Base-by-base conservation (phyloP, 805 yeast genomes). In the Blastobotrys attinorum region DNA sequence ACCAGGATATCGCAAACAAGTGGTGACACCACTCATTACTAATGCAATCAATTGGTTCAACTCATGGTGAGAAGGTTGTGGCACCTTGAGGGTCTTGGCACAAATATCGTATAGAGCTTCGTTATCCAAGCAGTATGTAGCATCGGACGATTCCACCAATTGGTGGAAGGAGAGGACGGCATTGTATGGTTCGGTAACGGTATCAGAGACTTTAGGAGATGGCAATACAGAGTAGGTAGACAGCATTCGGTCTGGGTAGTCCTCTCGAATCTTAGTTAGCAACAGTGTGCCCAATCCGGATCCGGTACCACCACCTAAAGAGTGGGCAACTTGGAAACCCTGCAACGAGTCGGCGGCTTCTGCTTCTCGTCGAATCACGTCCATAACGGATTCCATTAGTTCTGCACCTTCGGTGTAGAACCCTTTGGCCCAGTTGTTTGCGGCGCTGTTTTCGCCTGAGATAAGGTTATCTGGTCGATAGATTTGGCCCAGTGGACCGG, bases 361-460 rank as follows among this genome's bases (percentile, higher is more conserved):
- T 22, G 95, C 95, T 69, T 89, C 96, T 66, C 96, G 81, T 67
- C 96, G 79, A 40, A 88, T 79, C 29, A 84, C 92, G 54, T 88
- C 97, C 74, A 89, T 68, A 21, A 88, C 96, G 15, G 92, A 78
- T 60, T 89, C 96, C 40, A 88, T 89, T 55, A 88, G 74, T 71
- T 88, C 97, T 3, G 96, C 96, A 56, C 97, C 97, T 66, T 88
- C 97, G 35, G 97, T 88, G 71, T 88, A 88, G 69, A 83, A 94
- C 61, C 97, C 97, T 64, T 87, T 89, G 48, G 97, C 97, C 96
- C 96, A 88, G 55, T 85, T 94, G 63, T 88, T 88, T 55, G 96
- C 97, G 2, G 97, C 97, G 22, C 95, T 86, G 36, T 90, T 80
- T 66, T 86, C 92, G 39, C 96, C 96, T 56, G 80, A 81, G 52